Evolutionary conservation across 1,284 basidiomycete species (phyloP), one percentile per base, ranked within the genome.

Genomic region (Ustilago tritici): DNA sequence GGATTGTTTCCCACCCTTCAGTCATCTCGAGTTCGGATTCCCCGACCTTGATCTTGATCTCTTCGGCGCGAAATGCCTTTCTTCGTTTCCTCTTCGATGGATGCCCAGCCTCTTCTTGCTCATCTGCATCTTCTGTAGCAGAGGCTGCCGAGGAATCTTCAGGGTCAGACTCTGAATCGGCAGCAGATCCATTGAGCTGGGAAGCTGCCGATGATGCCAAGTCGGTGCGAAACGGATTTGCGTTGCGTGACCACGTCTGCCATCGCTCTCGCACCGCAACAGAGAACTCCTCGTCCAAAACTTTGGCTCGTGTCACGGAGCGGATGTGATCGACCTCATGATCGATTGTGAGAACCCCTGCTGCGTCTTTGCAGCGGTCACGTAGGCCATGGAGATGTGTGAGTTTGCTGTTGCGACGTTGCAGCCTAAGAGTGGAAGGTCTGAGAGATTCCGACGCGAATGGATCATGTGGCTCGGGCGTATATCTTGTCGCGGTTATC

Each of bases 181-280:
- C 36, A 4, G 47, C 41, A 10, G 41, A 17, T 9, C 12, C 23
- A n/a, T 38, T 54, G n/a, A 65, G 23, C 47, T 70, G 64, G 47
- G 60, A 56, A 23, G 64, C 64, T 40, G 73, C 74, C 6, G 65
- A 61, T 10, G 74, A 68, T 34, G 69, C 69, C 12, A 72, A 31
- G 5, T 69, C 69, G 28, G 65, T 41, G 40, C 70, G 69, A n/a
- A 68, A 65, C 2, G 75, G 65, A 15, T 66, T 70, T 1, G 75
- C 58, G 8, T 58, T 60, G 12, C 75, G 65, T 31, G 75, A 73
- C 75, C 75, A 77, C 6, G 49, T 70, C 64, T 77, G 75, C 75
- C 75, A 77, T 35, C 75, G 63, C 28, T 77, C 75, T 23, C 70
- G 36, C 4, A 77, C 53, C 0, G 75, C 75, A 17, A 67, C 65